phyloP scores from a whole-genome alignment of 441 rosid genomes.

The Omphalea diandra region DNA sequence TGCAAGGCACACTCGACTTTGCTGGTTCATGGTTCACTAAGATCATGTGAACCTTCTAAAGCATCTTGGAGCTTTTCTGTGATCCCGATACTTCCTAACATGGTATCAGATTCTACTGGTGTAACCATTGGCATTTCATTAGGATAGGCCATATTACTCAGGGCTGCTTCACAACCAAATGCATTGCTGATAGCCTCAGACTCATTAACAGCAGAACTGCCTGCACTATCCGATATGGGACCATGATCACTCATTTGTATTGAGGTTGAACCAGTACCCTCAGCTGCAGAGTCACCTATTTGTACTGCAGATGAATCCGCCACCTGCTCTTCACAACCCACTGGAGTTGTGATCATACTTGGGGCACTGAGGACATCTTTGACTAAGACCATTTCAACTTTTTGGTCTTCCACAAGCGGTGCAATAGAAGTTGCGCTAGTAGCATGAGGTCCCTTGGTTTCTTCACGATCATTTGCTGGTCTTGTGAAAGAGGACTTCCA shows the following conservation, averaged over 20 bases:
- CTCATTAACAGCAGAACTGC: constrained; percentile 21
- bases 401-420: constrained; percentile 32
- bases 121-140: constrained; percentile 23
- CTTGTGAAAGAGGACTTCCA: constrained; percentile 57
- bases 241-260: constrained; percentile 18
- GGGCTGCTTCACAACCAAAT: constrained; percentile 15
- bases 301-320: constrained; percentile 18
- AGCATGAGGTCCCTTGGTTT: constrained; percentile 26
- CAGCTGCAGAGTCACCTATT: constrained; percentile 9
- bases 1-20: constrained; percentile 23
- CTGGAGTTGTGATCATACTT: constrained; percentile 1
- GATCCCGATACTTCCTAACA: constrained; percentile 15
- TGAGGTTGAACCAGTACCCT: constrained; percentile 21
- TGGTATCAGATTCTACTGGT: constrained; percentile 16
- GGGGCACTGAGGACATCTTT: constrained; percentile 19
- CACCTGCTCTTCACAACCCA: constrained; percentile 27
- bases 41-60: constrained; percentile 25
- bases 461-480: constrained; percentile 31
- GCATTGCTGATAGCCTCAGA: constrained; percentile 21
- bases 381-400: constrained; percentile 25
- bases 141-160: background rate
- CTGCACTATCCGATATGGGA: constrained; percentile 6
- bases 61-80: constrained; percentile 20
- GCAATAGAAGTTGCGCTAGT: constrained; percentile 26
- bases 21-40: constrained; percentile 22